A percentile compares a stretch with the other conserved stretches of the same genome.
Evolutionary conservation across 192 early-diverging fungal genomes (phyloP).

Genomic region (Linnemannia elongata): DNA sequence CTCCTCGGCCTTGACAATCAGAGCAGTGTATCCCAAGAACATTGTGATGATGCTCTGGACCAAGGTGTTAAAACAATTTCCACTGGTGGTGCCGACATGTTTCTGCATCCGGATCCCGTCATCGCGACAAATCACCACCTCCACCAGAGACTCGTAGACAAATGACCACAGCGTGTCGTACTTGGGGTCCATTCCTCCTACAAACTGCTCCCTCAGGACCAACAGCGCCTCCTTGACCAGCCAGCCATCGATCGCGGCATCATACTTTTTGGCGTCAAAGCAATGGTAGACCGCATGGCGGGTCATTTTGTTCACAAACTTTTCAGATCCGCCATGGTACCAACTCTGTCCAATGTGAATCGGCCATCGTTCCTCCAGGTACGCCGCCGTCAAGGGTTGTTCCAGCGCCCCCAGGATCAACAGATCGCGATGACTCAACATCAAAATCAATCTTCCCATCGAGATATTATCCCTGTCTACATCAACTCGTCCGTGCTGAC

Average conservation of each 20-base stretch:
- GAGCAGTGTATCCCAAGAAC: conserved; percentile 41
- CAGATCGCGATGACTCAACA: conserved; percentile 49
- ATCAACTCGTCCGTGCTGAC: conserved; percentile 1
- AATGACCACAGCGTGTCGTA: conserved; percentile 42
- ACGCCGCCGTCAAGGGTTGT: conserved; percentile 31
- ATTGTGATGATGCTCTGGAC: conserved; percentile 49
- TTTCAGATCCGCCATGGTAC: conserved; percentile 44
- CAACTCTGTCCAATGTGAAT: conserved; percentile 52
- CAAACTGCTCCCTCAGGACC: conserved; percentile 34
- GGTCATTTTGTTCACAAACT: conserved; percentile 44
- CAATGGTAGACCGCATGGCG: conserved; percentile 41
- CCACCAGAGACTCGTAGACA: conserved; percentile 38
- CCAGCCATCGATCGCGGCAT: conserved; percentile 50
- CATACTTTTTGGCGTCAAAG: conserved; percentile 50
- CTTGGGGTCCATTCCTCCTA: conserved; percentile 23
- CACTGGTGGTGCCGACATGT: conserved; percentile 49
- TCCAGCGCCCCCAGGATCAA: conserved; percentile 39
- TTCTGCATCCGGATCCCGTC: conserved; percentile 52
- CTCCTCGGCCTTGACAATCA: conserved; percentile 29
- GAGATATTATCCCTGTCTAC: background rate
- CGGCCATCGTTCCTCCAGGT: conserved; percentile 36
- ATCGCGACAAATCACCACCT: conserved; percentile 48
- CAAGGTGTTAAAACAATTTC: conserved; percentile 48
- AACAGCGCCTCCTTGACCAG: conserved; percentile 36
- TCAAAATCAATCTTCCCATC: conserved; percentile 45